Evolutionary conservation across 2,329 filamentous ascomycete species (phyloP).

Genomic region (Chalara sp.): DNA sequence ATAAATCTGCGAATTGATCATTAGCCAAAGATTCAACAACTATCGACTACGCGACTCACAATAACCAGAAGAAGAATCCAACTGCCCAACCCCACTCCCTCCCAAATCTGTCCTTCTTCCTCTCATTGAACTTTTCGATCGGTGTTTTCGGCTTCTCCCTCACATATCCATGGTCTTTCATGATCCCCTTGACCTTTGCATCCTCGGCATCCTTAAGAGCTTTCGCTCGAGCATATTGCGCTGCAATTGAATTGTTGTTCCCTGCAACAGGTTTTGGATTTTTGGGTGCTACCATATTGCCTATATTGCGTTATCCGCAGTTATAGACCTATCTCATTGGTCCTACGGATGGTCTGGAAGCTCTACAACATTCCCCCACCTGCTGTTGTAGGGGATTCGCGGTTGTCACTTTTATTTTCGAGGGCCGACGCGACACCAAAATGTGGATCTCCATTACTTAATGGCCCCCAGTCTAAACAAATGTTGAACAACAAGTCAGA

Average conservation of each 20-base stretch:
- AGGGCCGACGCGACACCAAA: too few species aligned
- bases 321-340: not conserved
- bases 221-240: slow-evolving; percentile 26
- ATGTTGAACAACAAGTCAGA: too few species aligned
- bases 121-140: slow-evolving; percentile 22
- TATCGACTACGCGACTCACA: slow-evolving; percentile 21
- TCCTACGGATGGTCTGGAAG: too few species aligned
- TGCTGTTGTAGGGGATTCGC: too few species aligned
- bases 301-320: not conserved
- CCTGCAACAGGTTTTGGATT: slow-evolving; percentile 22
- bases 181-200: slow-evolving; percentile 11
- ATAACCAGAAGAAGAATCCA: slow-evolving; percentile 25
- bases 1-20: slow-evolving; percentile 35
- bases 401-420: too few species aligned
- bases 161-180: slow-evolving; percentile 5
- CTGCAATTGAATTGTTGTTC: slow-evolving; percentile 22
- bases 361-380: too few species aligned
- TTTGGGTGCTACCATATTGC: slow-evolving; percentile 13
- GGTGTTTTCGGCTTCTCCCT: slow-evolving; percentile 16
- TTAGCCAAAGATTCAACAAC: not conserved
- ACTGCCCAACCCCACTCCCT: slow-evolving; percentile 25
- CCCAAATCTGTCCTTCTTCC: slow-evolving; percentile 19
- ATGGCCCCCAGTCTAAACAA: too few species aligned
- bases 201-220: slow-evolving; percentile 22
- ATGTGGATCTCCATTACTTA: too few species aligned